A percentile compares a stretch with the other conserved stretches of the same genome.
These are phyloP conservation scores for Stephanodiscus triporus DNA, from an alignment of 108 stramenopile genomes.

Conservation along the genomic window DNA sequence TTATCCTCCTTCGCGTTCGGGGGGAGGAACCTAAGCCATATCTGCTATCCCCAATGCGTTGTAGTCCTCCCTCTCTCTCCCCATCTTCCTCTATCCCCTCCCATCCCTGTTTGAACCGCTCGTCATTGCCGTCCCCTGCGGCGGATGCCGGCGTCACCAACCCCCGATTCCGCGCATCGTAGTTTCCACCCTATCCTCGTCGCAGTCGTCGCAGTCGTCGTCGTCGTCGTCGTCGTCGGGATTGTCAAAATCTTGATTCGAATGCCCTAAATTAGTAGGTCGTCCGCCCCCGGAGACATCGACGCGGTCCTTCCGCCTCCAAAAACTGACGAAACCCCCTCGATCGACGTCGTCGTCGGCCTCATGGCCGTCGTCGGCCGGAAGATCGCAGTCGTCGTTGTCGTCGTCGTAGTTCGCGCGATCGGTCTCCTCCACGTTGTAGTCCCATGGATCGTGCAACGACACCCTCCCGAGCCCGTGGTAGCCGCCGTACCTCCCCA, in stretches of 20 bases:
- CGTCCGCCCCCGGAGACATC: background rate
- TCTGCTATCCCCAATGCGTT: too few relatives aligned
- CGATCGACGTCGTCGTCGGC: background rate
- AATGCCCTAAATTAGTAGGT: background rate
- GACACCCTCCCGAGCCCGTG: background rate
- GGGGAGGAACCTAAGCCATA: too few relatives aligned
- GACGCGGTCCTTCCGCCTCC: background rate
- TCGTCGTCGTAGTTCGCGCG: background rate
- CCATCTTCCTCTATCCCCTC: too few relatives aligned
- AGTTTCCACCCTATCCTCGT: constrained; percentile 14
- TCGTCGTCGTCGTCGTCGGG: too few relatives aligned
- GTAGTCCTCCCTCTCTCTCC: too few relatives aligned
- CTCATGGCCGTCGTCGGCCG: background rate
- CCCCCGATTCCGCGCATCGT: too few relatives aligned
- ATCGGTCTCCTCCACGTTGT: background rate
- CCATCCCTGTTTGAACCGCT: too few relatives aligned
- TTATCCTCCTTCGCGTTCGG: too few relatives aligned
- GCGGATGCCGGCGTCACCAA: too few relatives aligned
- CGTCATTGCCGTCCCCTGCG: too few relatives aligned
- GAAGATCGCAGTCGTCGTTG: background rate
- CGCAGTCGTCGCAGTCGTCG: too few relatives aligned
- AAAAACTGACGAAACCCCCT: background rate
- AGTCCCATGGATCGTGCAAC: background rate
- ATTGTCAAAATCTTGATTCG: background rate
- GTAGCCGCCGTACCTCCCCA: background rate